These are phyloP conservation scores for Verticillium albo-atrum DNA, from an alignment of 2,329 filamentous ascomycete genomes.

Conservation along the genomic window DNA sequence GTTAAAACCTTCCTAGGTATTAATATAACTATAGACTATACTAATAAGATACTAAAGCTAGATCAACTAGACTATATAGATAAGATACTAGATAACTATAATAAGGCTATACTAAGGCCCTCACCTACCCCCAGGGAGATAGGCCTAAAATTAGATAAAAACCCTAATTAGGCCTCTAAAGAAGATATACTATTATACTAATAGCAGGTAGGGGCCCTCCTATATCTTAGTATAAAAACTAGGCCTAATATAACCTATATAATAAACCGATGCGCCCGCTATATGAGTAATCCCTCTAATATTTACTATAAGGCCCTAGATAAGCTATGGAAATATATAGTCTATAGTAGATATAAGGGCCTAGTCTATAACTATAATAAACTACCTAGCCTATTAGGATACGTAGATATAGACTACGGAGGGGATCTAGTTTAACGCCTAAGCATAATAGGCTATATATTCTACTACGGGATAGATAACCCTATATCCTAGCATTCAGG, in stretches of 20 bases:
- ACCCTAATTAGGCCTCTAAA: background rate
- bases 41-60: no score
- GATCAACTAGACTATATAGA: background rate
- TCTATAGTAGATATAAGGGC: no score
- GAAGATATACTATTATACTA: background rate
- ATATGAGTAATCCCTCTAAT: background rate
- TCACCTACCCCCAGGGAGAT: no score
- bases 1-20: background rate
- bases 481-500: background rate
- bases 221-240: conserved; percentile 1
- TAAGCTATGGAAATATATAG: background rate
- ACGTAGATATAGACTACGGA: no score
- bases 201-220: background rate
- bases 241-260: background rate
- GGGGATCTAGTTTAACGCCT: background rate
- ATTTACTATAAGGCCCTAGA: background rate
- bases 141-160: background rate
- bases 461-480: background rate
- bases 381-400: no score
- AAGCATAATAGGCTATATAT: background rate
- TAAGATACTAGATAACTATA: conserved; percentile 1
- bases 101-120: no score
- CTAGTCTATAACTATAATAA: no score
- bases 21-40: background rate
- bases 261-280: background rate